These are phyloP conservation scores for Exophiala alcalophila DNA, from an alignment of 2,329 filamentous ascomycete species.

Conservation along the genomic window DNA sequence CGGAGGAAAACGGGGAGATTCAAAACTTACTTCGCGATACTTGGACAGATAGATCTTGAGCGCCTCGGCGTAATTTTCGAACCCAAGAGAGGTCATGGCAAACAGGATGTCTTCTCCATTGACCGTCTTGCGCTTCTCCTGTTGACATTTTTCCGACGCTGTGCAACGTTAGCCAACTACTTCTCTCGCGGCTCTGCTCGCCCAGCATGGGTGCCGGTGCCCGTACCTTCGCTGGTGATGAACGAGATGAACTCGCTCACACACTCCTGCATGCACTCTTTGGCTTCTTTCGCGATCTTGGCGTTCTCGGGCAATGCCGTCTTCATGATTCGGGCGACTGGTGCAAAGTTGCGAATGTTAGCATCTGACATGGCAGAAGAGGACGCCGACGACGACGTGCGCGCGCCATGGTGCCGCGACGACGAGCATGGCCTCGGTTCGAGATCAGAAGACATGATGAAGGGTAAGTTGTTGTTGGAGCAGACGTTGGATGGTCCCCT, in stretches of 20 bases:
- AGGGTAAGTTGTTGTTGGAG: slow-evolving; percentile 14
- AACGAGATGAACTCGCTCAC: slow-evolving; percentile 99
- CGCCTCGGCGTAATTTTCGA: slow-evolving; percentile 97
- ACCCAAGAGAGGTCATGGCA: slow-evolving; percentile 97
- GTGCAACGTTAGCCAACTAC: slow-evolving; percentile 31
- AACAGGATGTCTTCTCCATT: slow-evolving; percentile 99
- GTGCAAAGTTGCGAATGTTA: slow-evolving; percentile 91
- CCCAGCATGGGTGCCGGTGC: not conserved
- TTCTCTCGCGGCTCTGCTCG: slow-evolving; percentile 10
- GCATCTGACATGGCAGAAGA: slow-evolving; percentile 60
- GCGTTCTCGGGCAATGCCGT: slow-evolving; percentile 94
- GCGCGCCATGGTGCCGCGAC: slow-evolving; percentile 40
- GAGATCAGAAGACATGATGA: slow-evolving; percentile 29
- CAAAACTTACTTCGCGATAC: slow-evolving; percentile 84
- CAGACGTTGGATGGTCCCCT: slow-evolving; percentile 15
- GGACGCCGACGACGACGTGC: slow-evolving; percentile 42
- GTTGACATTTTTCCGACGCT: slow-evolving; percentile 99
- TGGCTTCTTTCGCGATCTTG: slow-evolving; percentile 98
- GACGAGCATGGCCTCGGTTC: slow-evolving; percentile 20
- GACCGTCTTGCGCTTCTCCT: slow-evolving; percentile 98
- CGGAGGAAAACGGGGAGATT: slow-evolving; percentile 29
- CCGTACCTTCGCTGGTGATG: slow-evolving; percentile 92
- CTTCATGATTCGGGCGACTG: slow-evolving; percentile 99
- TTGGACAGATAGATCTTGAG: slow-evolving; percentile 97
- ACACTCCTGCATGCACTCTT: slow-evolving; percentile 99